A percentile compares a stretch with the other conserved stretches of the same genome.
phyloP scores from a whole-genome alignment of 441 rosid species.

The Isatis lusitanica region DNA sequence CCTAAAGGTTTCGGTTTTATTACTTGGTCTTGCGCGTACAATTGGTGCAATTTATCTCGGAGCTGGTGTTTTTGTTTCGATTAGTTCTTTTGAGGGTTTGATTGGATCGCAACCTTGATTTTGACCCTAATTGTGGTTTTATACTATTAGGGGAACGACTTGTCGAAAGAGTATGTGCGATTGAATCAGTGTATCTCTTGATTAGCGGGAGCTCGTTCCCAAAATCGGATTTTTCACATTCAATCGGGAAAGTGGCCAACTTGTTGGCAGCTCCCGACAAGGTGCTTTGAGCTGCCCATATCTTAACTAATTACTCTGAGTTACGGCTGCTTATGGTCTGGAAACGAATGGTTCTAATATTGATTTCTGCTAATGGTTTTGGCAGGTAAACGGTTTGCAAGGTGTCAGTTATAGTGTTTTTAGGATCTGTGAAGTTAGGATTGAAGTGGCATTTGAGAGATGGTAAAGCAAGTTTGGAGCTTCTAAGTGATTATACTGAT shows the following conservation, averaged over 20 bases:
- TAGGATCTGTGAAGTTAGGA: slow-evolving; percentile 20
- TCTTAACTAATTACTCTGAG: slow-evolving; percentile 3
- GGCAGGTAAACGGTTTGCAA: slow-evolving; percentile 40
- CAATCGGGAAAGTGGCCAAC: slow-evolving; percentile 20
- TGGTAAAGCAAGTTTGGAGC: slow-evolving; percentile 41
- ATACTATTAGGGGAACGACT: slow-evolving; percentile 41
- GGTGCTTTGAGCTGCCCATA: slow-evolving; percentile 36
- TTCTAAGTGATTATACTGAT: slow-evolving; percentile 53
- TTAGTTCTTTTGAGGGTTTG: slow-evolving; percentile 48
- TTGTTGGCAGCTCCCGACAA: slow-evolving; percentile 23
- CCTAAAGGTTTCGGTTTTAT: neutral
- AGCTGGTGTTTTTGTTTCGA: slow-evolving; percentile 24
- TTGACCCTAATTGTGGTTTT: slow-evolving; percentile 50
- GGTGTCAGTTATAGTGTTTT: slow-evolving; percentile 14
- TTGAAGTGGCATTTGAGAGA: slow-evolving; percentile 30
- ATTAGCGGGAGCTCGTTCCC: neutral
- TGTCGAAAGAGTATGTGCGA: slow-evolving; percentile 15
- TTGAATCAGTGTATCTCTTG: slow-evolving; percentile 12
- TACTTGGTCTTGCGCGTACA: slow-evolving; percentile 17
- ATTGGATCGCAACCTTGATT: slow-evolving; percentile 43
- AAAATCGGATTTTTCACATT: slow-evolving; percentile 3
- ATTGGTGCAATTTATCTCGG: slow-evolving; percentile 4
- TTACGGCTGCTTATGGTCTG: slow-evolving; percentile 26
- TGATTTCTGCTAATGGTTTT: slow-evolving; percentile 35
- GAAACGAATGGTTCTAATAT: slow-evolving; percentile 27